Evolutionary conservation across 2,329 filamentous ascomycete species (phyloP), one percentile per base, ranked within the genome.

Genomic region (Penicillium fuscoglaucum): DNA sequence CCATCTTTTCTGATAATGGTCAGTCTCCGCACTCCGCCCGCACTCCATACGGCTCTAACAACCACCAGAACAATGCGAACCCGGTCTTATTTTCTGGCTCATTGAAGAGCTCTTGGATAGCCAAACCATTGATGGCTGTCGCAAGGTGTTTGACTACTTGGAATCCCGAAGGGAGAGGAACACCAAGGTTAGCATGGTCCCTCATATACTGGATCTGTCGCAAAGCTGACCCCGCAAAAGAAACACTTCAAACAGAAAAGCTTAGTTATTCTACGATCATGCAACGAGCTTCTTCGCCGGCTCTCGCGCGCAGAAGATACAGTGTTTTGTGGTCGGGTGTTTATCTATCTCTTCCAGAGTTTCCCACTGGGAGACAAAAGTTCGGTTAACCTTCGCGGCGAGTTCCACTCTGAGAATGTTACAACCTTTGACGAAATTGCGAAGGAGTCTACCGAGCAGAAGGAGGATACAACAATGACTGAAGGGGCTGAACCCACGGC

Each of bases 341-440:
- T 98, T 75, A 97, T 99, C 63, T 99, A 97, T 75, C 86, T 99
- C 72, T 99, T 98, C 75, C 95, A 99, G 74, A 96, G 92, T 74
- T 98, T 99, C 70, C 95, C 95, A 1, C 82, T 99, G 0, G 93
- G 93, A 33, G 96, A 99, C 76, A 95, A 93, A 73, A 98, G 95
- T 73, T 97, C 95, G 0, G 95, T 99, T 50, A 99, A 99, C 70
- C 82, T 98, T 40, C 86, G 95, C 52, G 95, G 95, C 66, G 93
- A 98, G 77, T 99, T 95, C 66, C 95, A 99, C 70, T 86, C 90
- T 28, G 95, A 98, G 69, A 99, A 99, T 79, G 85, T 93, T 55
- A 99, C 96, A 1, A 87, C 85, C 0, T 99, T 87, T 69, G 91
- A 96, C 69, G 82, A 87, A 35, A 76, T 80, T 7, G 66, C 76